Base-by-base conservation (phyloP, 139 green algal genomes). In the Micromonas commoda region DNA sequence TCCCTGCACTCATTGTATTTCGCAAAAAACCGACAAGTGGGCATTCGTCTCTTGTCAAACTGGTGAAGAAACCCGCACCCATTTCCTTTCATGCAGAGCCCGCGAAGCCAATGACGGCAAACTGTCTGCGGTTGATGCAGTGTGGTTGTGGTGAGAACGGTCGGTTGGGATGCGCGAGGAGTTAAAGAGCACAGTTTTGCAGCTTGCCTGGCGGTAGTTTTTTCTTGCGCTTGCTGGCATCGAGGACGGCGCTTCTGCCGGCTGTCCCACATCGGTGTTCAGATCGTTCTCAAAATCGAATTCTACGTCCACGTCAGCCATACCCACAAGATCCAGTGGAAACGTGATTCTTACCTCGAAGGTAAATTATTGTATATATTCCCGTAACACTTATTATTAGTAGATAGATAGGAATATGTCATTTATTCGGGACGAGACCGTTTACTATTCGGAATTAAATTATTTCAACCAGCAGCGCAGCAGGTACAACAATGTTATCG, bases 51-150 rank as follows among this genome's bases (percentile, higher is more conserved):
- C 21, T 82, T 70, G 75, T 97, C 91, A 53, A 94, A 96, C 78
- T 97, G 88, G 84, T 98, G 94, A 82, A 98, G 82, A 82, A 98
- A 98, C 35, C 94, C 93, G 81, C 94, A 98, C 3, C 77, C 80
- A 64, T 97, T 91, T 4, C 94, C 94, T 81, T 97, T 97, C 93
- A 97, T 97, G 86, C 94, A 98, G 52, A 98, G 86, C 20, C 91
- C 91, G 13, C 90, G 86, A 19, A 98, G 83, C 94, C 94, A 98
- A 86, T 97, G 97, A 2, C 91, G 93, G 88, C 94, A 98, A 26
- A 98, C 94, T 1, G 94, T 98, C 88, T 97, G 90, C 16, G 9
- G 45, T 57, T 57, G 45, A 57, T n/a, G n/a, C n/a, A n/a, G n/a
- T n/a, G n/a, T n/a, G n/a, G n/a, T n/a, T n/a, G n/a, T n/a, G n/a